Base-by-base conservation (phyloP, 345 rosid species). In the Bretschneidera sinensis region DNA sequence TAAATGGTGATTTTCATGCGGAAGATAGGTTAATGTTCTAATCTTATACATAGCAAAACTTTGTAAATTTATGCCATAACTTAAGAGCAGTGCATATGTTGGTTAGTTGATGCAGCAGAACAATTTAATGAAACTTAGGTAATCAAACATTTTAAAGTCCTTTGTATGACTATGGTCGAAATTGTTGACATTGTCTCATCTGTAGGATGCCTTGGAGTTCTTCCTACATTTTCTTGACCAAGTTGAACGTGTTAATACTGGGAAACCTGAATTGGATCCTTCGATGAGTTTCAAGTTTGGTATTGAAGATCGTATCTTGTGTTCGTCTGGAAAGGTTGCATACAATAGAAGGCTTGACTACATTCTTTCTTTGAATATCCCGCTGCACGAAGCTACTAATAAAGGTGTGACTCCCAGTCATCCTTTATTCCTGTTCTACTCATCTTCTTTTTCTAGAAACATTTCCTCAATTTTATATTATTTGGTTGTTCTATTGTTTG, bases 131-230 rank as follows among this genome's bases (percentile, higher is more conserved):
- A 11, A 39, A 39, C 11, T 39, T 11, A 39, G n/a, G n/a, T n/a
- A n/a, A n/a, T 39, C 45, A 14, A 14, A 39, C 45, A 39, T 39
- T 39, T 39, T 5, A 14, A 39, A 14, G 10, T 39, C 45, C 10
- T 39, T 14, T 39, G 45, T 39, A 1, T 39, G 10, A 39, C 1
- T 14, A 39, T 39, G 10, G 16, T 11, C 4, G 10, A 4, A 5
- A 39, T 39, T 13, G 11, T 13, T 47, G 50, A 47, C 17, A 2
- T 47, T 47, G 3, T 6, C 50, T 48, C 22, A 17, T 48, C 51
- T 61, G 65, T 74, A 95, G 99, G 99, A 95, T 77, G 97, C 99
- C 57, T 82, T 88, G 79, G 99, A 95, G 65, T 95, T 86, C 74
- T 91, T 95, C 76, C 84, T 88, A 47, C 91, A 95, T 71, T 79